Conservation (phyloP, 2,329 filamentous ascomycete species). For the Lithohypha guttulata region DNA sequence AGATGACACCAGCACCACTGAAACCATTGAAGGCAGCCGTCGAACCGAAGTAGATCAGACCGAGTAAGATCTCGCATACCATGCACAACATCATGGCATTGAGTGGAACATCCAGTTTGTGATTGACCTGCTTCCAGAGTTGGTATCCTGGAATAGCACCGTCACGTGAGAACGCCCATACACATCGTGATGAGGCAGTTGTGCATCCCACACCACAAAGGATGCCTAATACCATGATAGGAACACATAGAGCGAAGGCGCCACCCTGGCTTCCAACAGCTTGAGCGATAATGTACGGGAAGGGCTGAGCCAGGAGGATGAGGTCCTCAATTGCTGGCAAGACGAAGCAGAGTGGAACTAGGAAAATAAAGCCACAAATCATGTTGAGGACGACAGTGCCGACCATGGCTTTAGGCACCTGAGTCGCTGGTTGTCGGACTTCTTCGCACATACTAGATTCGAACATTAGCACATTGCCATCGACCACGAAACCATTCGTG, state of each 20-base stretch:
- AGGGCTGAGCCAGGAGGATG: slow-evolving; percentile 53
- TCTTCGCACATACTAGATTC: slow-evolving; percentile 62
- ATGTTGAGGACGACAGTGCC: slow-evolving; percentile 57
- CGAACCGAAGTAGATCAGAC: slow-evolving; percentile 40
- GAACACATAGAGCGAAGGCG: slow-evolving; percentile 64
- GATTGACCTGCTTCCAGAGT: slow-evolving; percentile 56
- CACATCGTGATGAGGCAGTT: slow-evolving; percentile 63
- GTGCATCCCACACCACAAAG: slow-evolving; percentile 66
- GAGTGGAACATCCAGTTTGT: slow-evolving; percentile 57
- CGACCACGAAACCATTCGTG: slow-evolving; percentile 10
- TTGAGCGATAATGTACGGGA: slow-evolving; percentile 47
- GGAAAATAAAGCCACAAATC: slow-evolving; percentile 54
- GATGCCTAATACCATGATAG: slow-evolving; percentile 65
- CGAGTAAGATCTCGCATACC: slow-evolving; percentile 38
- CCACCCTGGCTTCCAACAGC: slow-evolving; percentile 54
- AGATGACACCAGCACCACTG: slow-evolving; percentile 45
- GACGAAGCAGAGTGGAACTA: slow-evolving; percentile 59
- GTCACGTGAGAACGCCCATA: slow-evolving; percentile 65
- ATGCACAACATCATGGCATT: slow-evolving; percentile 31
- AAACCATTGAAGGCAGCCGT: slow-evolving; percentile 41
- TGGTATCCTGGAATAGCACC: slow-evolving; percentile 61
- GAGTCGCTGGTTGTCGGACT: slow-evolving; percentile 52
- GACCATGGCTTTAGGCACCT: slow-evolving; percentile 52
- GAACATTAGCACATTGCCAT: slow-evolving; percentile 10
- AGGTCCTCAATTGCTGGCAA: slow-evolving; percentile 48